These are phyloP conservation scores for Solanum tacnaense DNA, from an alignment of 257 asterid species.

Conservation along the genomic window DNA sequence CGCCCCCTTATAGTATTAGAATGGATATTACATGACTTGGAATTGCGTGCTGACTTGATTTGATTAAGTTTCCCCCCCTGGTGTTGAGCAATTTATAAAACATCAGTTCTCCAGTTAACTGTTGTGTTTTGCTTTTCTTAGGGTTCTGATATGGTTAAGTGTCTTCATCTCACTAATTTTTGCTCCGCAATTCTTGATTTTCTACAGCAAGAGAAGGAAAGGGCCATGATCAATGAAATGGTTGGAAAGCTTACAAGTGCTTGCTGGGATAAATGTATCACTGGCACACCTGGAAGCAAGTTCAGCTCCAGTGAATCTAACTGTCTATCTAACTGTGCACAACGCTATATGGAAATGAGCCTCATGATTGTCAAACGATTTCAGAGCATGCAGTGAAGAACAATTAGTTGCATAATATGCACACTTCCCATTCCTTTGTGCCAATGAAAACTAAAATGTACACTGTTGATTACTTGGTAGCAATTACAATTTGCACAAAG, in stretches of 20 bases:
- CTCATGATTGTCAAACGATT: slow-evolving; percentile 71
- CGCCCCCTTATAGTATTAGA: background rate
- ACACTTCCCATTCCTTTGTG: background rate
- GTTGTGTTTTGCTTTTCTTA: background rate
- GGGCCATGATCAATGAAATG: slow-evolving; percentile 72
- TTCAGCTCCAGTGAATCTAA: slow-evolving; percentile 72
- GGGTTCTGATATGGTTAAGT: background rate
- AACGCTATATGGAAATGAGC: slow-evolving; percentile 78
- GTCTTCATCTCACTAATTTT: background rate
- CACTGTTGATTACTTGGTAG: background rate
- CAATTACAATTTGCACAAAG: background rate
- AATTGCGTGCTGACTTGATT: background rate
- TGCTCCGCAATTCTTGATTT: background rate
- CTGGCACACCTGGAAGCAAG: slow-evolving; percentile 85
- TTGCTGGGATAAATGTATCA: slow-evolving; percentile 95
- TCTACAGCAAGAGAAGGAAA: slow-evolving; percentile 74
- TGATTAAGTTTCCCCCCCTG: background rate
- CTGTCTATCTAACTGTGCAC: slow-evolving; percentile 82
- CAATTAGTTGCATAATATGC: background rate
- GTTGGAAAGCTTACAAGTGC: slow-evolving; percentile 66
- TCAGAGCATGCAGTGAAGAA: slow-evolving; percentile 37
- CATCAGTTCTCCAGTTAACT: background rate
- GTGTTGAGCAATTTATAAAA: background rate
- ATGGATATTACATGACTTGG: background rate
- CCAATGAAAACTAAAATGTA: background rate